Evolutionary conservation across 164 flowering plant species (phyloP), one percentile per base, ranked within the genome.

Genomic region (Umbellularia californica): DNA sequence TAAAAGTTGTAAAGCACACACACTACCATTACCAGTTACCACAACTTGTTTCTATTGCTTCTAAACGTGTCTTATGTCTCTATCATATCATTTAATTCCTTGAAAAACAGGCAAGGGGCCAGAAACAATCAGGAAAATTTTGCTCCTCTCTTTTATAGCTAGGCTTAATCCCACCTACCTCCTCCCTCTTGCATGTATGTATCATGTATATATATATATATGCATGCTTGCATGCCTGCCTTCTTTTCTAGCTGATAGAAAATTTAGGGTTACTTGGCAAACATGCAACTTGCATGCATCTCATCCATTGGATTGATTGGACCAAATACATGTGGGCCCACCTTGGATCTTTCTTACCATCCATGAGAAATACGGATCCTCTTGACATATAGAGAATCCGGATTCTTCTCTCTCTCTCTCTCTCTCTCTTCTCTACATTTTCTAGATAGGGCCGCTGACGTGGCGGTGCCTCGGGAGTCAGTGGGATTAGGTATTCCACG

Each of bases 401-500:
- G 20, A 13, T 52, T 71, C 47, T 58, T 28, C 24, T 3, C 50
- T 77, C 65, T 55, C 33, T 33, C 1, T 25, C 1, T 25, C 35
- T 75, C 9, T 33, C 35, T 35, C 35, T 30, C 4, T 0, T 30
- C 62, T 72, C 65, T 78, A 76, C 77, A 68, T 70, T 68, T 25
- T 20, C 41, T 30, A 30, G 35, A 30, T 30, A 30, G 35, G 50
- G 60, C 55, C 30, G 52, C 63, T 80, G 79, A 71, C 75, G 73
- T 78, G 77, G 72, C 47, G 4, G 13, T 14, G 25, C 14, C 14
- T 22, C 28, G 2, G 23, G 33, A 74, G 79, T 80, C 81, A 74
- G 69, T 74, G 76, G 80, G 76, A 78, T 82, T 80, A 80, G 85
- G 81, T 78, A 72, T 70, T 71, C 50, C 68, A 35, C 60, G 30